These are phyloP conservation scores for Pyrus bretschneideri DNA, from an alignment of 306 rosid genomes.

Conservation along the genomic window DNA sequence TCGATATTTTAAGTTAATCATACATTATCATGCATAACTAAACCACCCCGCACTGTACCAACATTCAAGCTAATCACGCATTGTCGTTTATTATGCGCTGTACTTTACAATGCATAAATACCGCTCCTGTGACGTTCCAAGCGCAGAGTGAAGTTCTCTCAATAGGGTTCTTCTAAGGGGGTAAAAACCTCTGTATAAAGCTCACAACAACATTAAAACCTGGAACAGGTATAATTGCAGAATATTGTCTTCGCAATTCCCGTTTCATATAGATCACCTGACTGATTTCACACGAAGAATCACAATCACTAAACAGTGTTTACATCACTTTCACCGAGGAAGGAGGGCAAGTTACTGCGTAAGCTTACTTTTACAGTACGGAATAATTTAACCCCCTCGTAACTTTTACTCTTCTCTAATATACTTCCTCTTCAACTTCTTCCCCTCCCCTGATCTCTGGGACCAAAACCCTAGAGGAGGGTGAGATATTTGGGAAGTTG, in stretches of 20 bases:
- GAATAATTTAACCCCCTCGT: not conserved
- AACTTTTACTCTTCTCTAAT: not conserved
- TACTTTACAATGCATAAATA: no score
- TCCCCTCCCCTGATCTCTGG: not conserved
- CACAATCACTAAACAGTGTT: not conserved
- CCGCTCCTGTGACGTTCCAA: not conserved
- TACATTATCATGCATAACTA: no score
- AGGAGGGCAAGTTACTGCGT: not conserved
- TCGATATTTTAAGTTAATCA: no score
- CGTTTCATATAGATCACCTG: not conserved
- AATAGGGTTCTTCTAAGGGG: not conserved
- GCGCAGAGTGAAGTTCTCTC: not conserved
- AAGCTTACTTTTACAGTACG: not conserved
- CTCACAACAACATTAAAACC: not conserved
- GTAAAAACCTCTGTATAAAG: not conserved
- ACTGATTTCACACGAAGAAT: constrained; percentile 1
- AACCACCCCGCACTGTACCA: no score
- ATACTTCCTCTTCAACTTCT: not conserved
- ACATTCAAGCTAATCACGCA: no score
- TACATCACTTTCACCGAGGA: not conserved
- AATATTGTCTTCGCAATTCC: not conserved
- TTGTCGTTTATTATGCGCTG: no score
- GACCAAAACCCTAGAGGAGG: not conserved
- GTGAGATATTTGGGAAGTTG: constrained; percentile 1
- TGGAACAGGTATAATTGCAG: not conserved